A percentile compares a stretch with the other conserved stretches of the same genome.
Conservation (phyloP, 2,329 filamentous ascomycete genomes). For the Neofusicoccum kwambonambiense region DNA sequence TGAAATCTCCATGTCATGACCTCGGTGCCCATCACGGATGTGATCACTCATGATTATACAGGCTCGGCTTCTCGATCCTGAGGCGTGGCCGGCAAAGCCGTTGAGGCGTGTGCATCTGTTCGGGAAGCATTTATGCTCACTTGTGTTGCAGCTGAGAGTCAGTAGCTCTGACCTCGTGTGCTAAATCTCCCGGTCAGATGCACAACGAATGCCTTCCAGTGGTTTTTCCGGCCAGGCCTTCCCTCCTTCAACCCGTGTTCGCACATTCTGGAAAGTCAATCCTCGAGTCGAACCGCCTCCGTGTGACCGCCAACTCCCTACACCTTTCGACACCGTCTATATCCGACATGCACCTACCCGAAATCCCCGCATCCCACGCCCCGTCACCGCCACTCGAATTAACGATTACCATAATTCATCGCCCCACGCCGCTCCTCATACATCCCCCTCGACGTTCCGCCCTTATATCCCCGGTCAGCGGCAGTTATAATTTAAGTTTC, state of each 20-base stretch:
- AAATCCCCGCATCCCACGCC: not conserved
- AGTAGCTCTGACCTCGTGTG: not conserved
- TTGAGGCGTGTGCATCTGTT: not conserved
- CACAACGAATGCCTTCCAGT: not conserved
- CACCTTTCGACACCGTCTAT: not conserved
- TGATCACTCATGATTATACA: constrained; percentile 15
- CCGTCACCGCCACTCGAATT: not conserved
- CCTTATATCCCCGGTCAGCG: not conserved
- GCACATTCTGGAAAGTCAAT: not conserved
- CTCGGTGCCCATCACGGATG: constrained; percentile 1
- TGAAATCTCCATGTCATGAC: constrained; percentile 3
- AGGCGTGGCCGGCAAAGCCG: not conserved
- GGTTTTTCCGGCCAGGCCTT: constrained; percentile 1
- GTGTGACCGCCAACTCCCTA: not conserved
- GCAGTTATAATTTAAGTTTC: not conserved
- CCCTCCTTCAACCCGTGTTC: not conserved
- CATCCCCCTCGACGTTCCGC: not conserved
- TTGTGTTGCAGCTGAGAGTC: not conserved
- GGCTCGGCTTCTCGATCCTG: constrained; percentile 8
- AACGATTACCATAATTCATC: not conserved
- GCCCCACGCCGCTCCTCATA: not conserved
- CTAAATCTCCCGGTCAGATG: not conserved
- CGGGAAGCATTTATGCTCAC: not conserved
- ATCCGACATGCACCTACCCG: constrained; percentile 6
- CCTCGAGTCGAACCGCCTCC: not conserved